Evolutionary conservation across 305 asterid genomes (phyloP), one percentile per base, ranked within the genome.

Genomic region (Fraxinus platypoda): DNA sequence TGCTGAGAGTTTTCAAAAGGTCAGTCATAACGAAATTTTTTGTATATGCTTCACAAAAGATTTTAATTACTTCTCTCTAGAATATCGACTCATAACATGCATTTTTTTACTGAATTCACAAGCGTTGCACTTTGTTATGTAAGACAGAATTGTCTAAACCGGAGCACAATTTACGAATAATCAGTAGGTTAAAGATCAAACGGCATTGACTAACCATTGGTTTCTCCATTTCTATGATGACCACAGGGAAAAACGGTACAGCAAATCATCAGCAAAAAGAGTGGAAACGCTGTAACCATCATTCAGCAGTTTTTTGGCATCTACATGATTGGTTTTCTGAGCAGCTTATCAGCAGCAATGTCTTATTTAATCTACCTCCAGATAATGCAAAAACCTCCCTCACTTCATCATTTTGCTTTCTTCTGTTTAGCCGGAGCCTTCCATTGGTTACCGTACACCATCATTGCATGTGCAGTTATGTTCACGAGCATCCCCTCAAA

Each of bases 401-500:
- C 84, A 59, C 52, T 83, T 57, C 83, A 85, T 30, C 85, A 87
- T 75, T 90, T 92, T 9, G 78, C 89, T 2, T 86, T 88, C 49
- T 41, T 89, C 25, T 89, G 92, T 81, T 13, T 91, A 70, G 76
- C 86, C 5, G 96, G 94, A 75, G 90, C 93, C 71, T 91, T 86
- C 66, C 96, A 92, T 52, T 92, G 93, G 94, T 62, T 92, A 23
- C 96, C 94, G n/a, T 86, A 88, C 87, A 80, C 89, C 77, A 81
- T 88, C 37, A 89, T 90, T 71, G 90, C 91, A 15, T 90, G 85
- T 76, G 75, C 87, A 11, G 84, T 86, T 31, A 83, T 87, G 75
- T 71, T 90, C 19, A 52, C 33, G 62, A 30, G 54, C 28, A 37
- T 74, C 78, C 83, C 90, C 62, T 81, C 91, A 76, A 78, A 85